Evolutionary conservation across 1,139 yeast species (phyloP), one percentile per base, ranked within the genome.

Genomic region (Taphrina communis): DNA sequence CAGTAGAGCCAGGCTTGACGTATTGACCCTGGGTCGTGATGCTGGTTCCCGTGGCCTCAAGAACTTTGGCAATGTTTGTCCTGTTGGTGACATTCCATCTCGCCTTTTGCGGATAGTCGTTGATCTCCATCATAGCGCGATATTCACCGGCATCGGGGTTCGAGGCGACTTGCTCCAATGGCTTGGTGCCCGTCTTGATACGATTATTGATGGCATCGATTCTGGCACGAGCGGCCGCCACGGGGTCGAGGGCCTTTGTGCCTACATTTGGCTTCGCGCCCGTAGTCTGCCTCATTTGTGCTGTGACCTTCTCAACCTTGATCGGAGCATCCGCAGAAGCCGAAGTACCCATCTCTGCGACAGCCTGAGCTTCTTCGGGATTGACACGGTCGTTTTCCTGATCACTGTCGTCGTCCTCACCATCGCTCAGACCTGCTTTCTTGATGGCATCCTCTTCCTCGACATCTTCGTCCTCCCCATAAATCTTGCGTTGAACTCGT

Each of bases 11-110:
- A 41, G 88, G 83, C 0, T 92, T 86, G 74, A 90, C 89, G 76
- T 80, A 93, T 72, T 84, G 86, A 12, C 99, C 99, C 76, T 88
- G 90, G 66, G 87, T 86, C 0, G 97, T 92, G 65, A 93, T 86
- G 5, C 97, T 87, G 0, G 94, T 87, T 0, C 88, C 84, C 0
- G 95, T 88, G 57, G 86, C 81, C 65, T 90, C 96, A 63, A 86
- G 86, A 60, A 94, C 83, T 73, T 84, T 85, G 1, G 85, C 78
- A 65, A 90, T 81, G 59, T 85, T 87, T 2, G 88, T 88, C 42
- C 89, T 83, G 71, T 88, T 87, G 3, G 93, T 87, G 5, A 90
- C 93, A 65, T 83, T 83, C 95, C 96, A 88, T 73, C 99, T 81
- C 0, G 93, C 94, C 58, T 84, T 82, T 63, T 73, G 94, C 0